Base-by-base conservation (phyloP, 148 eudicot genomes). In the Mesembryanthemum crystallinum region DNA sequence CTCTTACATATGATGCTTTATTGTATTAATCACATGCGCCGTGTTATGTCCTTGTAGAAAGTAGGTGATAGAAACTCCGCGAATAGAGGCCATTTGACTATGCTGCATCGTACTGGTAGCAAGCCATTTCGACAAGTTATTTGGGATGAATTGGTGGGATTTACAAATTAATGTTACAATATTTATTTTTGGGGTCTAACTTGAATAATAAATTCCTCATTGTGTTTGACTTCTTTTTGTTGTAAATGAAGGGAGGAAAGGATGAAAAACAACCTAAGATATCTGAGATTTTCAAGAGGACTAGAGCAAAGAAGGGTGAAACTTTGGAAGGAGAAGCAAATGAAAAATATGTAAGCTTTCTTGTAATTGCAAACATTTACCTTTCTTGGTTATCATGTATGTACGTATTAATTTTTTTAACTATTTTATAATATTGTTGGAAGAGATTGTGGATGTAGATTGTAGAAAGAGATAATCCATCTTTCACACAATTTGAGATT, bases 381-480 rank as follows among this genome's bases (percentile, higher is more conserved):
- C 37, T 43, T 2, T 8, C 23, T 12, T 23, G 21, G 8, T 25
- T 47, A 8, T 24, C 7, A 1, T 21, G 18, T 8, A 23, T 4
- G 28, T 12, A 3, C 11, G 7, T 69, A 2, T n/a, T 17, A 5
- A 20, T n/a, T 28, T 17, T 49, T 24, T 13, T 12, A 14, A n/a
- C 25, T 14, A 0, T 54, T 55, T 71, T 35, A 35, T 2, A 6
- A 3, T 4, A 30, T 20, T 17, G 27, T 49, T 58, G 65, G 52
- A 33, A 0, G 51, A 72, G 52, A 57, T 58, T 54, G 29, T 59
- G 25, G 8, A 5, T n/a, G 52, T 72, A 5, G 65, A 72, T 2
- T n/a, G 52, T 72, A 5, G 65, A 72, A 59, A 23, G 35, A 23
- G 54, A 72, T 0, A 57, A 72, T 24, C 66, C 75, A 23, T 29